Percentiles rank a stretch among this genome's conserved stretches.
Conservation (phyloP, 768 basidiomycete genomes). For the Collybiopsis confluens region DNA sequence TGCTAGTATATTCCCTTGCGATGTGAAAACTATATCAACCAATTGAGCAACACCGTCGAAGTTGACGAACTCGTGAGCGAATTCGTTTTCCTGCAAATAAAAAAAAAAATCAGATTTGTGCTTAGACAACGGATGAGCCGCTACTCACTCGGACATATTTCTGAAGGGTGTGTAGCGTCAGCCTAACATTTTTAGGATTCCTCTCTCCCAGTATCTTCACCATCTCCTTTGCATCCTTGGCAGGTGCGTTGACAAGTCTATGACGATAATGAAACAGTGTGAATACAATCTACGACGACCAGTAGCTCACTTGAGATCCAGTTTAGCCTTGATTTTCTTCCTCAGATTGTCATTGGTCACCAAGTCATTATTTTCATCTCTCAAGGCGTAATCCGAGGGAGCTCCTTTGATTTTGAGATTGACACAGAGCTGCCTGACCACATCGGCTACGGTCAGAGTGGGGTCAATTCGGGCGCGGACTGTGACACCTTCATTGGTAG, state of each 20-base stretch:
- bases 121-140: too few species aligned
- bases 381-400: constrained; percentile 66
- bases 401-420: constrained; percentile 78
- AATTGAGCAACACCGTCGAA: constrained; percentile 70
- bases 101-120: too few species aligned
- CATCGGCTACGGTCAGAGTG: constrained; percentile 78
- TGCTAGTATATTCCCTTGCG: constrained; percentile 81
- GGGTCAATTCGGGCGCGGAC: constrained; percentile 85
- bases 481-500: constrained; percentile 67
- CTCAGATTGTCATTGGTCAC: constrained; percentile 86
- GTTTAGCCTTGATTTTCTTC: constrained; percentile 75
- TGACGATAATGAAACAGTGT: background rate
- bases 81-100: constrained; percentile 88
- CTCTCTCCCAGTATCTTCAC: constrained; percentile 60
- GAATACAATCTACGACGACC: background rate
- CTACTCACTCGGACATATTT: constrained; percentile 67
- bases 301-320: constrained; percentile 64
- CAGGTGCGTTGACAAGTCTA: constrained; percentile 78
- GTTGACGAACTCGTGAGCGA: constrained; percentile 72
- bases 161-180: constrained; percentile 75
- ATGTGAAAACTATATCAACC: constrained; percentile 59
- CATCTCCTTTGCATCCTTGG: constrained; percentile 74
- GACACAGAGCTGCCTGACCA: constrained; percentile 76
- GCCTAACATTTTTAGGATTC: constrained; percentile 56
- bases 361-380: constrained; percentile 79